Conservation (phyloP, 2,329 filamentous ascomycete species). For the Alternaria triticina region DNA sequence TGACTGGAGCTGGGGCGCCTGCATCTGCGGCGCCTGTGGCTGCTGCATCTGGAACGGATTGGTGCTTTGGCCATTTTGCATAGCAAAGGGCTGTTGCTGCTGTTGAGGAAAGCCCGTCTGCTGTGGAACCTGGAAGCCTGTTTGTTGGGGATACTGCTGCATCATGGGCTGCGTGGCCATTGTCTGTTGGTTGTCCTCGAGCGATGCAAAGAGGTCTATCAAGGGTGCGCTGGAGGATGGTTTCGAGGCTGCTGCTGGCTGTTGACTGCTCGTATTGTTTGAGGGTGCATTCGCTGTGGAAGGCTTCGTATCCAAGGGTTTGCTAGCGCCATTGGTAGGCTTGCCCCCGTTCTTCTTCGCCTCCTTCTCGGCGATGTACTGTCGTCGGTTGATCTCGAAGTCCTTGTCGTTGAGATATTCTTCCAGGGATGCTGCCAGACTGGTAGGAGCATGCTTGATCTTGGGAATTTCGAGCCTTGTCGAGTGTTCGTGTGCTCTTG, state of each 20-base stretch:
- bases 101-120: conserved; percentile 45
- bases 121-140: conserved; percentile 50
- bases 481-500: conserved; percentile 88
- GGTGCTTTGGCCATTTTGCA: conserved; percentile 69
- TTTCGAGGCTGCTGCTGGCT: conserved; percentile 27
- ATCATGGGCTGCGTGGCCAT: conserved; percentile 44
- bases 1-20: conserved; percentile 58
- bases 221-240: conserved; percentile 33
- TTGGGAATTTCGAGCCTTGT: conserved; percentile 95
- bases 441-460: conserved; percentile 94
- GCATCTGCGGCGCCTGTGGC: conserved; percentile 60
- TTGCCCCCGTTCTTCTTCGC: conserved; percentile 64
- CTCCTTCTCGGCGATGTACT: conserved; percentile 88
- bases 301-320: conserved; percentile 44
- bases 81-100: conserved; percentile 61
- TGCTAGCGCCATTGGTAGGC: conserved; percentile 46
- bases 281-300: conserved; percentile 31
- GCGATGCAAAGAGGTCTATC: conserved; percentile 43
- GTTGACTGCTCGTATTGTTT: conserved; percentile 31
- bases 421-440: conserved; percentile 85
- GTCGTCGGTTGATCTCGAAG: conserved; percentile 89
- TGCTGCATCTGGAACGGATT: conserved; percentile 87
- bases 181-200: conserved; percentile 45
- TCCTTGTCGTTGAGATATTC: conserved; percentile 95
- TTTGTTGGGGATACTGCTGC: conserved; percentile 44